Evolutionary conservation across 352 stramenopile species (phyloP), one percentile per base, ranked within the genome.

Genomic region (Globisporangium echinulatum): DNA sequence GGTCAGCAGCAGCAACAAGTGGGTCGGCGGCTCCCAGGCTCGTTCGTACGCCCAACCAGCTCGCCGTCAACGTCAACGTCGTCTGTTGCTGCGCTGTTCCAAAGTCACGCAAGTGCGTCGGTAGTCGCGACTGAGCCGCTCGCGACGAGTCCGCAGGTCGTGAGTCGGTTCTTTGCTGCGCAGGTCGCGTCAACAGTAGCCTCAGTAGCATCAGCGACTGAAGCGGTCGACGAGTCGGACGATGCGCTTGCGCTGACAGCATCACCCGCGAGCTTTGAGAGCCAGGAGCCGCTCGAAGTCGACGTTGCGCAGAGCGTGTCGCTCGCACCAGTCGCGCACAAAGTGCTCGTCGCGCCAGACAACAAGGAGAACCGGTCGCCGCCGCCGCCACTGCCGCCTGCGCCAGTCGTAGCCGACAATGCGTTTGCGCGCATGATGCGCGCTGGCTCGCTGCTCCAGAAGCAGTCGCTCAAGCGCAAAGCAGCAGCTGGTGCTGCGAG

Each of bases 391-490:
- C 43, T 37, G 9, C 17, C 14, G 2, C 25, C 33, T 1, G 46
- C 25, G 11, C 39, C 60, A 33, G 43, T 50, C 2, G 55, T 56
- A 7, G 82, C 83, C 52, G 79, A 90, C 59, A 94, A 86, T n/a
- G 84, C 84, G 2, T 94, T 94, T 58, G 77, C 80, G 38, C 71
- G 84, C 33, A 89, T 94, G 79, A 90, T 94, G 77, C 68, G 71
- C 13, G 84, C 84, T 17, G 82, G 81, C 0, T 81, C 78, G 33
- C 62, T 74, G 54, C 61, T 88, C 11, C 71, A 81, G 25, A 78
- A 80, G 40, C 65, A 83, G 15, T 76, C 73, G 19, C 59, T 79
- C 39, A 89, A 87, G 61, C 79, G 84, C 36, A 77, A 78, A 55
- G 77, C 68, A 38, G 55, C 39, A 50, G 74, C 66, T 40, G 59